Evolutionary conservation across 2,329 filamentous ascomycete species (phyloP).

Genomic region (Pyrenochaeta sp.): DNA sequence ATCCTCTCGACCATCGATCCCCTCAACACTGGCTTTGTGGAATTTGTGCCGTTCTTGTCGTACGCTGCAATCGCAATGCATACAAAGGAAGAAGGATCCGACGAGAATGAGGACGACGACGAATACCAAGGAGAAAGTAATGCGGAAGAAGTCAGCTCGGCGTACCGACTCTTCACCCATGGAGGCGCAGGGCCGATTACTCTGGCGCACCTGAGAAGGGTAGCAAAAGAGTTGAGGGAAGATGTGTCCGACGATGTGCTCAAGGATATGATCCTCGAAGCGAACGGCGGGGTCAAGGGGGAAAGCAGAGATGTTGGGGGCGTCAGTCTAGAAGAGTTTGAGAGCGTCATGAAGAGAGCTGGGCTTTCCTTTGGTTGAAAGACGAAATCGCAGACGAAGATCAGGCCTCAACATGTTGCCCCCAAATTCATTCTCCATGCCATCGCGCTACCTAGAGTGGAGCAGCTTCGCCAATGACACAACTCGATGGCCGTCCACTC

Average conservation of each 20-base stretch:
- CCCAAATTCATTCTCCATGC: no score
- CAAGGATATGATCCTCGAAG: constrained; percentile 94
- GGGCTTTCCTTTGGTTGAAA: constrained; percentile 76
- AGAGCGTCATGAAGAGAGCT: constrained; percentile 83
- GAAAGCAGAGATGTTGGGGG: constrained; percentile 68
- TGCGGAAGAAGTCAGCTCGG: constrained; percentile 78
- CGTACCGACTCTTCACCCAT: constrained; percentile 81
- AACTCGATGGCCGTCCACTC: no score
- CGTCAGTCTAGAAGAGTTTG: constrained; percentile 82
- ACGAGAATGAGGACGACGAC: constrained; percentile 54
- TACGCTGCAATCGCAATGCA: constrained; percentile 89
- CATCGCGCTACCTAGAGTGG: no score
- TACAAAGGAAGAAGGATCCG: constrained; percentile 37
- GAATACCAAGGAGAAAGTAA: constrained; percentile 36
- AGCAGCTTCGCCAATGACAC: no score
- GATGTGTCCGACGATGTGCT: constrained; percentile 83
- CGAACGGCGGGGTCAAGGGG: constrained; percentile 74
- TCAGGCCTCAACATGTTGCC: no score
- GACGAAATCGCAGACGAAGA: not conserved
- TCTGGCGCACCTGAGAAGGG: constrained; percentile 76
- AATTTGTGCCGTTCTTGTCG: constrained; percentile 83
- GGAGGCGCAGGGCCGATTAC: constrained; percentile 72
- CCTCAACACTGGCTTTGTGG: constrained; percentile 77
- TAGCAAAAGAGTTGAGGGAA: constrained; percentile 84
- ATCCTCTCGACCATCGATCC: constrained; percentile 87